Evolutionary conservation across 1,284 basidiomycete species (phyloP).

Genomic region (Austropuccinia psidii): DNA sequence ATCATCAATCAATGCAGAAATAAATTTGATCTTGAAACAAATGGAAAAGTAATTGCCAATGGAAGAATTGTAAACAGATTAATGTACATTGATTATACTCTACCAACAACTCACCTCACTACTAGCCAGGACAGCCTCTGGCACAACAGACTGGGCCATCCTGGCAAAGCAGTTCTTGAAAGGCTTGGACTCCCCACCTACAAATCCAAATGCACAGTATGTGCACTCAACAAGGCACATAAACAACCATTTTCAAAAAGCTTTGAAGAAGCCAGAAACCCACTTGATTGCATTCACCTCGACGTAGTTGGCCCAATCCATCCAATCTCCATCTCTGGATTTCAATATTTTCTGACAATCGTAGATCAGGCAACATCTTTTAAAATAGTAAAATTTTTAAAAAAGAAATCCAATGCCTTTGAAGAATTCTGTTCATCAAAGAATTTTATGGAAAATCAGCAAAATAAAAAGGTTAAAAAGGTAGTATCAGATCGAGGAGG

Average conservation of each 20-base stretch:
- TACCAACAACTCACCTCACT: too few relatives aligned
- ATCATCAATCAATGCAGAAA: not conserved
- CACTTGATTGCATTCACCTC: not conserved
- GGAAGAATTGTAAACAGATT: too few relatives aligned
- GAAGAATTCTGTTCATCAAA: not conserved
- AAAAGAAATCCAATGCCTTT: not conserved
- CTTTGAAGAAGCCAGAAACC: not conserved
- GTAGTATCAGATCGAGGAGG: slow-evolving; percentile 45
- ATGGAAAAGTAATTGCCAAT: too few relatives aligned
- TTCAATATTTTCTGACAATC: not conserved
- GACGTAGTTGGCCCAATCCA: slow-evolving; percentile 1
- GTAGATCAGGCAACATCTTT: slow-evolving; percentile 1
- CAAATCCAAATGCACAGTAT: too few relatives aligned
- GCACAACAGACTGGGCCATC: too few relatives aligned
- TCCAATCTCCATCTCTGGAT: not conserved
- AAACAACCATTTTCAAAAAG: not conserved
- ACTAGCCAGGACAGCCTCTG: too few relatives aligned
- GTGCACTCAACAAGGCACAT: too few relatives aligned
- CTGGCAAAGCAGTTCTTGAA: too few relatives aligned
- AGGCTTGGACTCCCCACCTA: too few relatives aligned
- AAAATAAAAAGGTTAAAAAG: not conserved
- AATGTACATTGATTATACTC: too few relatives aligned
- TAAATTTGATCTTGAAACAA: too few relatives aligned
- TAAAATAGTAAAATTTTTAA: slow-evolving; percentile 1
- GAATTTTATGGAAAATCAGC: not conserved